Base-by-base conservation (phyloP, 208 protist species). In the Porcisia hertigi region DNA sequence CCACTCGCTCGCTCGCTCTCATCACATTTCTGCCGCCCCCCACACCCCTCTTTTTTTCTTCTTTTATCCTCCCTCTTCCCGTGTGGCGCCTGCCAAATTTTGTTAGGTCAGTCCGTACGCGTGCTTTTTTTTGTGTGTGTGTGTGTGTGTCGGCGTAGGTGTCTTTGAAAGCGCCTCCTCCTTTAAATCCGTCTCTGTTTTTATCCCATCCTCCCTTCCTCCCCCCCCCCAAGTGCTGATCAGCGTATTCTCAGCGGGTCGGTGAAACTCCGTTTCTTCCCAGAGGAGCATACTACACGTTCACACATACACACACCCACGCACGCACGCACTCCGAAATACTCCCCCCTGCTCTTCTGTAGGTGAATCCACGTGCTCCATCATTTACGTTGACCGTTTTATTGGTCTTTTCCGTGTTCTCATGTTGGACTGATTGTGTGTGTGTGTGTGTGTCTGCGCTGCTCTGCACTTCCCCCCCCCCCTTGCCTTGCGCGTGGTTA, bases 401-500 rank as follows among this genome's bases (percentile, higher is more conserved):
- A 65, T 16, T 23, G 60, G n/a, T 36, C 39, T 14, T 65, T 69
- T 49, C 20, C 3, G n/a, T 64, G 7, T 64, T 16, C 0, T 18
- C 63, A 59, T 30, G 55, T 59, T 20, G 23, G 55, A 30, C 23
- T 75, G 14, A 14, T 16, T 49, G 3, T 30, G 30, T 66, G 23
- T 16, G 14, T 71, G 54, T 79, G 64, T 69, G 47, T 52, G 5
- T 52, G 30, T 30, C 30, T 30, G 30, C 30, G 30, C 30, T 30
- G 30, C 30, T 52, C 59, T 76, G 47, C 54, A 5, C 47, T 73
- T 64, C 23, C 70, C 73, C 73, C 41, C 79, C 18, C 34, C 75
- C n/a, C 65, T 58, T 79, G 55, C 79, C 20, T 72, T 52, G 25
- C 65, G 41, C n/a, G 34, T 30, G 54, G 7, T 79, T 73, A 70